phyloP scores from a whole-genome alignment of 495 filamentous ascomycete genomes.

The Penicillium taxi region DNA sequence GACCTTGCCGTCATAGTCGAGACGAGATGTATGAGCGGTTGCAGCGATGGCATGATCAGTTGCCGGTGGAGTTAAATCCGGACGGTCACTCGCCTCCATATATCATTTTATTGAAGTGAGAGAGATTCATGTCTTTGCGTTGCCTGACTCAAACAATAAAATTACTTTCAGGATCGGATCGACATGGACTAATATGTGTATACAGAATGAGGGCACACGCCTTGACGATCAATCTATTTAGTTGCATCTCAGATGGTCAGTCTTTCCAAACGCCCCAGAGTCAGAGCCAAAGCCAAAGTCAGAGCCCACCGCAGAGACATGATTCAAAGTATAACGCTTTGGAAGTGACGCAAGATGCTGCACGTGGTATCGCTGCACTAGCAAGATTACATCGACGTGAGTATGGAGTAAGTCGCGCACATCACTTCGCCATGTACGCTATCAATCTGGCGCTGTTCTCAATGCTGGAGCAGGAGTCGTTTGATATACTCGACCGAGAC shows the following conservation, averaged over 20 bases:
- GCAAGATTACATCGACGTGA: constrained; percentile 28
- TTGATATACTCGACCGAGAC: constrained; percentile 33
- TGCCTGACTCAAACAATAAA: not conserved
- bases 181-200: not conserved
- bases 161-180: not conserved
- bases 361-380: constrained; percentile 29
- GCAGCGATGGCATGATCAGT: constrained; percentile 24
- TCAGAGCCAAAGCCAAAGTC: constrained; percentile 27
- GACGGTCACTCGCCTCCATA: constrained; percentile 26
- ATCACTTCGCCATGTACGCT: constrained; percentile 39
- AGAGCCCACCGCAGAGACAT: constrained; percentile 24
- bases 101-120: constrained; percentile 32
- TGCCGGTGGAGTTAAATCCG: constrained; percentile 28
- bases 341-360: constrained; percentile 21
- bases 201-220: constrained; percentile 36
- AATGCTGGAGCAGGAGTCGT: constrained; percentile 25
- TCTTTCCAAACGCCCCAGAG: constrained; percentile 20
- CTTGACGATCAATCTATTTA: constrained; percentile 34
- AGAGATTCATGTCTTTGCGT: not conserved
- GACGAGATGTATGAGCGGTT: constrained; percentile 30
- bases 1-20: constrained; percentile 18
- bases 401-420: constrained; percentile 33
- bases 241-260: constrained; percentile 20
- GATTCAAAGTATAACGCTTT: constrained; percentile 19
- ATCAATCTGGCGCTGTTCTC: constrained; percentile 40